Percentiles rank a stretch among this genome's conserved stretches.
Conservation (phyloP, 192 early-diverging fungal species). For the Geosiphon pyriformis region DNA sequence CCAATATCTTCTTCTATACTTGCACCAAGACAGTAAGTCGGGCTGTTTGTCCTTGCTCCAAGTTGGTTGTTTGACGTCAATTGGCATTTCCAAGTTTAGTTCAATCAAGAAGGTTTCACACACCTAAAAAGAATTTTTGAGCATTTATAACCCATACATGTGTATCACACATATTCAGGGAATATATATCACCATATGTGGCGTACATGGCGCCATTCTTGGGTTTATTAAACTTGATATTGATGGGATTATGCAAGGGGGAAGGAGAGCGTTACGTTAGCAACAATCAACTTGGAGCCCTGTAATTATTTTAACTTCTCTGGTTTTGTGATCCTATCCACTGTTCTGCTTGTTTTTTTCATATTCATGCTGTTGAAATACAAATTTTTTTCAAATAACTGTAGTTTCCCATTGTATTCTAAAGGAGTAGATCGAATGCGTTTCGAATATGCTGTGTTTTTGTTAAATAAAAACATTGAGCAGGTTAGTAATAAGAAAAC, state of each 20-base stretch:
- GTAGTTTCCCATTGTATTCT: constrained; percentile 69
- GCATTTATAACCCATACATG: constrained; percentile 28
- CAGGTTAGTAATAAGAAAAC: constrained; percentile 46
- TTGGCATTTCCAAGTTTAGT: no score
- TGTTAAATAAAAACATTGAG: constrained; percentile 83
- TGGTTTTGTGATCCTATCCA: background rate
- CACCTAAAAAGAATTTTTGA: no score
- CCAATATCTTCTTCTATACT: constrained; percentile 33
- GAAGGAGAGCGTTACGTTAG: constrained; percentile 7
- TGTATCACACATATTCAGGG: constrained; percentile 10
- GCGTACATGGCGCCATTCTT: constrained; percentile 1
- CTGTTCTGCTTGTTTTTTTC: background rate
- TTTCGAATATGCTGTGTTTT: constrained; percentile 80
- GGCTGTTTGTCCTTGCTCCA: constrained; percentile 8
- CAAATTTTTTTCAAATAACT: constrained; percentile 5
- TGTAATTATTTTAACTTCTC: constrained; percentile 23
- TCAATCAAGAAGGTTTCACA: no score
- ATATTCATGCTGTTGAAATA: no score
- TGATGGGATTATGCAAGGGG: background rate
- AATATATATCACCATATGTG: constrained; percentile 6
- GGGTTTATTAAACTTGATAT: constrained; percentile 7
- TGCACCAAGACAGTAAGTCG: constrained; percentile 35
- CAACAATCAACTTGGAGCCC: constrained; percentile 28
- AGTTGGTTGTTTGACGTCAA: constrained; percentile 31
- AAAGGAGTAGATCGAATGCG: constrained; percentile 61